phyloP scores from a whole-genome alignment of 2,329 filamentous ascomycete species.

The Diplodia intermedia region DNA sequence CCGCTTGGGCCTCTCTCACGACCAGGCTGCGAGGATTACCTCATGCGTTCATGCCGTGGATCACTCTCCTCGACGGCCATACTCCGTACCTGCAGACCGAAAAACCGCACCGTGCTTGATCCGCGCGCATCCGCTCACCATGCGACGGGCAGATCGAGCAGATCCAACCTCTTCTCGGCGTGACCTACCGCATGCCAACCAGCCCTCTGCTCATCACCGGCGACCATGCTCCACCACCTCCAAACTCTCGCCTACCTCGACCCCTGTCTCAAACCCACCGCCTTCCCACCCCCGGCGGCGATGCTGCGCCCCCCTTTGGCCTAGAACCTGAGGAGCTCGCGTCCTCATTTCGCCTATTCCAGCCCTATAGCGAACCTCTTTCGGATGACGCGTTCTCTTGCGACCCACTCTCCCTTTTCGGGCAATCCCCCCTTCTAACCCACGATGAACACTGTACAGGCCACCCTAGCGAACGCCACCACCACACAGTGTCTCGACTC shows the following conservation, averaged over 20 bases:
- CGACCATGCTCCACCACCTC: conserved; percentile 8
- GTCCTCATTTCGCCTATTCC: conserved; percentile 27
- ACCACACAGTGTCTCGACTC: conserved; percentile 3
- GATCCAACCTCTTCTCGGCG: neutral
- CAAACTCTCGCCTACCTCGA: conserved; percentile 17
- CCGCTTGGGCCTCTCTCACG: conserved; percentile 10
- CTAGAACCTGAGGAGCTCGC: conserved; percentile 4
- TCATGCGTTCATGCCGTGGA: neutral
- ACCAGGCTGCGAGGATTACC: conserved; percentile 4
- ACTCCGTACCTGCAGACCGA: neutral
- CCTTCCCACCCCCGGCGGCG: neutral
- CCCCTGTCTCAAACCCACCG: conserved; percentile 23
- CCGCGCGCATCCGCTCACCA: neutral
- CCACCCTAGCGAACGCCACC: conserved; percentile 9
- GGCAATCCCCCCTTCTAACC: neutral
- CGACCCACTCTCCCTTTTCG: conserved; percentile 1
- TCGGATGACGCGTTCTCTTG: conserved; percentile 20
- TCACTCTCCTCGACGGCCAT: neutral
- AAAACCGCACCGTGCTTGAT: neutral
- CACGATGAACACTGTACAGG: neutral
- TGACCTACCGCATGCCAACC: conserved; percentile 13
- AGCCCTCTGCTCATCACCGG: conserved; percentile 10
- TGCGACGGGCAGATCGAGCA: neutral
- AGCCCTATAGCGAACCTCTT: conserved; percentile 16
- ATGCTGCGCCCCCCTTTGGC: conserved; percentile 1